Percentiles rank a stretch among this genome's conserved stretches.
Evolutionary conservation across 192 early-diverging fungal species (phyloP).

Genomic region (Podila verticillata): DNA sequence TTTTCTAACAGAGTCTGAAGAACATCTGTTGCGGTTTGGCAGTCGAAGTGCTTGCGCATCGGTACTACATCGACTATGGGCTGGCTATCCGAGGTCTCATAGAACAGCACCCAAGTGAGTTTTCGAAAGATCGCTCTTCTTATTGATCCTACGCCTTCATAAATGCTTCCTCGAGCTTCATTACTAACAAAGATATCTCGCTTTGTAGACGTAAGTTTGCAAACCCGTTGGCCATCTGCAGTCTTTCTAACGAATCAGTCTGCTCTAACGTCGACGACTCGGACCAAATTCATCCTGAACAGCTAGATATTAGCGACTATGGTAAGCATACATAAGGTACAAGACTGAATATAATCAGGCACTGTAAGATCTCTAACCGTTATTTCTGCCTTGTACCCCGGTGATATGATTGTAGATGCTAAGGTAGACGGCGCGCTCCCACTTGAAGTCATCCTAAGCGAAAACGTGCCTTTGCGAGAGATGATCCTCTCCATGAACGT

Average conservation of each 20-base stretch:
- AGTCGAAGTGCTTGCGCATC: slow-evolving; percentile 60
- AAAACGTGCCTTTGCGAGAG: slow-evolving; percentile 63
- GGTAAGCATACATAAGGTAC: background rate
- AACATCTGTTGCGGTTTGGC: background rate
- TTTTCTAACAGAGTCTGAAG: background rate
- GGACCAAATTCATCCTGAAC: background rate
- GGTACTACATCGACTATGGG: slow-evolving; percentile 77
- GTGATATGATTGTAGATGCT: slow-evolving; percentile 22
- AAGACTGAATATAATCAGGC: too few relatives aligned
- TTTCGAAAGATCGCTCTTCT: background rate
- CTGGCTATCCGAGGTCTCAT: slow-evolving; percentile 76
- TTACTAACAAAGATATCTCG: background rate
- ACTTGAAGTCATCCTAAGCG: slow-evolving; percentile 66
- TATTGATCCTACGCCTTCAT: background rate
- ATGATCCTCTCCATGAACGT: slow-evolving; percentile 65
- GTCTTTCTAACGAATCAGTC: too few relatives aligned
- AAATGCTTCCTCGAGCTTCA: background rate
- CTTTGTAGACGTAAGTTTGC: background rate
- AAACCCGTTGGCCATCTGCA: background rate
- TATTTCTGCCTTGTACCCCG: too few relatives aligned
- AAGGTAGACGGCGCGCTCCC: slow-evolving; percentile 77
- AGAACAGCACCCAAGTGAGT: slow-evolving; percentile 63
- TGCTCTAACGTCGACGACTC: background rate
- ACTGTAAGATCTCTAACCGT: too few relatives aligned
- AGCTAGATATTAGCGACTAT: slow-evolving; percentile 38